These are phyloP conservation scores for Cytospora piceae DNA, from an alignment of 2,329 filamentous ascomycete genomes.

Conservation along the genomic window DNA sequence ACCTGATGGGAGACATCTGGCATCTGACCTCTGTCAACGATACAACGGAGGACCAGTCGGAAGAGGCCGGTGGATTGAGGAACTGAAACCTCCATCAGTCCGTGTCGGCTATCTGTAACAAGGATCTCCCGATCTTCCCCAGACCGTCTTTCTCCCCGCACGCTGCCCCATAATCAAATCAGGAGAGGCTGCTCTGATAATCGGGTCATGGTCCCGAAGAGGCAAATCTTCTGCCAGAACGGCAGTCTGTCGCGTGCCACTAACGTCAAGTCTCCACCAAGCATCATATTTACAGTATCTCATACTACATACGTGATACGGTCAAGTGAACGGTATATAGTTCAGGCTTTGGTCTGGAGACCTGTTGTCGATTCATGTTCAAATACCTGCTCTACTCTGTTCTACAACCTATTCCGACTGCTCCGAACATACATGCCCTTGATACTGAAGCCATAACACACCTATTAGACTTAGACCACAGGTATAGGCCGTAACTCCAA, in stretches of 20 bases:
- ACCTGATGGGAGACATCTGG: too few relatives aligned
- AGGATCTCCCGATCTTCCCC: conserved; percentile 4
- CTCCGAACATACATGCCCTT: background rate
- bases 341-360: background rate
- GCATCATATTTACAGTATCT: conserved; percentile 18
- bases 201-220: background rate
- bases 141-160: conserved; percentile 16
- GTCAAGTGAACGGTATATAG: background rate
- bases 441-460: background rate
- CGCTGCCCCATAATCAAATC: conserved; percentile 9
- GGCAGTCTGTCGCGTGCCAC: conserved; percentile 28
- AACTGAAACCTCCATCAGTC: background rate
- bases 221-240: conserved; percentile 8
- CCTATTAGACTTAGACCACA: background rate
- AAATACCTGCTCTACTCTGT: background rate
- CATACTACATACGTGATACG: background rate
- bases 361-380: background rate
- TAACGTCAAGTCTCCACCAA: conserved; percentile 25
- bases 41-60: background rate
- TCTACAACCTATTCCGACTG: background rate
- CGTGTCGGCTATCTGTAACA: background rate
- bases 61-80: background rate
- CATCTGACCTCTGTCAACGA: too few relatives aligned
- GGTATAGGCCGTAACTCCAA: background rate
- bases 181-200: conserved; percentile 15